Evolutionary conservation across 805 yeast genomes (phyloP).

Genomic region (Myxozyma vanderwaltii): DNA sequence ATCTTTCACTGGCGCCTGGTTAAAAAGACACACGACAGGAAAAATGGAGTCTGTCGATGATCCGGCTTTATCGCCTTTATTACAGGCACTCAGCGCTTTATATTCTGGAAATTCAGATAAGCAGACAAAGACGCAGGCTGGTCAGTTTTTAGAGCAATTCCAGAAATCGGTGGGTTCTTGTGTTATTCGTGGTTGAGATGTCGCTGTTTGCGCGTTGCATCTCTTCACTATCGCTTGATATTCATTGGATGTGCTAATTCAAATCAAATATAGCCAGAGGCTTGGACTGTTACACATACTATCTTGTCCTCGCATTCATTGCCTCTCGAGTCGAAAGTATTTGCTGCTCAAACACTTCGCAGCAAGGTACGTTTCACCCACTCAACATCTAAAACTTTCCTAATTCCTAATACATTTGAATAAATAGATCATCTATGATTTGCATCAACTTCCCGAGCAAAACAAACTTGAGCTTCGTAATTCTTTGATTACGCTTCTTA

Average conservation of each 20-base stretch:
- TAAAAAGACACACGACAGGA: too few relatives aligned
- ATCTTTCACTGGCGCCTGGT: too few relatives aligned
- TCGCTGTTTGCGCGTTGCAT: too few relatives aligned
- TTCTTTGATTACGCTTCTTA: conserved; percentile 61
- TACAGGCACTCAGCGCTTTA: conserved; percentile 50
- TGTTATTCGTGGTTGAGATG: too few relatives aligned
- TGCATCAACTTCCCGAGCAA: conserved; percentile 69
- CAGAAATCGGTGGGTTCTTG: conserved; percentile 57
- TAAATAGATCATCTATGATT: conserved; percentile 68
- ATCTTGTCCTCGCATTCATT: conserved; percentile 35
- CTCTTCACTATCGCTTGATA: too few relatives aligned
- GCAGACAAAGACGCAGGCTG: conserved; percentile 49
- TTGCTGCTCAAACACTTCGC: conserved; percentile 89
- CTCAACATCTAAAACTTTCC: neutral
- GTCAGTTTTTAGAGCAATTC: conserved; percentile 68
- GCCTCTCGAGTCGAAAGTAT: conserved; percentile 65
- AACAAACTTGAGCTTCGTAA: conserved; percentile 65
- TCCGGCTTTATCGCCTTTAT: conserved; percentile 23
- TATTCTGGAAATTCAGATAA: conserved; percentile 48
- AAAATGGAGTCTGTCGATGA: conserved; percentile 16
- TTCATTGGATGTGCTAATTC: too few relatives aligned
- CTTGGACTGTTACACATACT: conserved; percentile 74
- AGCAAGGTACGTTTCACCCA: conserved; percentile 51
- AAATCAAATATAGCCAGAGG: conserved; percentile 47
- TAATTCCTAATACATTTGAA: neutral